Base-by-base conservation (phyloP, 2,329 filamentous ascomycete species). In the Aspergillus japonicus region DNA sequence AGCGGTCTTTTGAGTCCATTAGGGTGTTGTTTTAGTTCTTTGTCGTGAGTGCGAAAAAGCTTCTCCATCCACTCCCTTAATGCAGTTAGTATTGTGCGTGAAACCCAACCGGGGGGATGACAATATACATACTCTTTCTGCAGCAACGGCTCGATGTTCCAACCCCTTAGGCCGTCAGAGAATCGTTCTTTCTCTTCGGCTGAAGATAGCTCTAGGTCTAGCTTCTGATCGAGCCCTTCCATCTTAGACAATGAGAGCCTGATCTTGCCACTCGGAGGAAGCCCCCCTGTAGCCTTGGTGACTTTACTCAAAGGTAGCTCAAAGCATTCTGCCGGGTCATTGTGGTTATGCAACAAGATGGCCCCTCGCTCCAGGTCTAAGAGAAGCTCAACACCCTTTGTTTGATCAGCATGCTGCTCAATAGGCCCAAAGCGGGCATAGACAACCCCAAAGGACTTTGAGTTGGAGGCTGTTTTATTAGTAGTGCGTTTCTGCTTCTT, bases 51-150 rank as follows among this genome's bases (percentile, higher is more conserved):
- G 39, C 59, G 59, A 57, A 77, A 77, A 7, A 64, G 60, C 12
- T 66, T 68, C 39, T 76, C 66, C 70, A 78, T 73, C 67, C 69
- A 73, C 16, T 64, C 57, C 39, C 75, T 77, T 35, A 2, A n/a
- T 44, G 19, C 24, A 50, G 57, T 64, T 59, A 66, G 63, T 55
- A 12, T 39, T 33, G 23, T 12, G 29, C 33, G n/a, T 19, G 33
- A 49, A 21, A 19, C 23, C 21, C n/a, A 16, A 5, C 12, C 12
- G 24, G 56, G 49, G 12, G 16, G 44, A 23, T 11, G 31, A 12
- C n/a, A 24, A 8, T 21, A 39, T 8, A 64, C 73, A 35, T 68
- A 76, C 74, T 61, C 56, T 2, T 50, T 16, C 59, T 68, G 77
- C 0, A 51, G 44, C 5, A 51, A 42, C 7, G 68, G 33, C 7